Evolutionary conservation across 176 grass and related monocot species (phyloP).

Genomic region (Aegilops sharonensis): DNA sequence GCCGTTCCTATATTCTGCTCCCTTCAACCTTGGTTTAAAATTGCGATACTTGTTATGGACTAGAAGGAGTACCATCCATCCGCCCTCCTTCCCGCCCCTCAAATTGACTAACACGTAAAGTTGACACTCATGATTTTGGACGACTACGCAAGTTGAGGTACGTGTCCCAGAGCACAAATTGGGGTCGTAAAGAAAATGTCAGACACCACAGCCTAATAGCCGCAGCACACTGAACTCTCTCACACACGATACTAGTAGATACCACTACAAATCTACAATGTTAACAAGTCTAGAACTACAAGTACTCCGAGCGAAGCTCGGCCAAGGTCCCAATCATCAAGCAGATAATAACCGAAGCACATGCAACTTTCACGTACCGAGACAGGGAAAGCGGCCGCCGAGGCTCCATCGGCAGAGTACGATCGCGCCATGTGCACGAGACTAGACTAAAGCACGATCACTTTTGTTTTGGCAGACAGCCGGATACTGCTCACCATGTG

Average conservation of each 20-base stretch:
- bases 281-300: not conserved
- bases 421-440: not conserved
- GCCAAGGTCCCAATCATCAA: not conserved
- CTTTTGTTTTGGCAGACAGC: not conserved
- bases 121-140: too few species aligned
- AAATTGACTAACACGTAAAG: too few species aligned
- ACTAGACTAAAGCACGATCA: too few species aligned
- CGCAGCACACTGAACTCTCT: not conserved
- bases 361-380: not conserved
- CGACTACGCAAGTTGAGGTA: too few species aligned
- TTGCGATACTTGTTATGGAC: too few species aligned
- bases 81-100: too few species aligned
- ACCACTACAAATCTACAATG: not conserved
- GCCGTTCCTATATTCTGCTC: too few species aligned
- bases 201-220: not conserved
- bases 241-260: not conserved
- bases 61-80: too few species aligned
- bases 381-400: not conserved
- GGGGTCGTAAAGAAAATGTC: too few species aligned
- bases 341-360: not conserved
- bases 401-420: not conserved
- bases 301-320: not conserved
- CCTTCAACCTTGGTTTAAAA: too few species aligned
- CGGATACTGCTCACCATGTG: constrained; percentile 8
- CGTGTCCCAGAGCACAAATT: too few species aligned